Evolutionary conservation across 441 rosid genomes (phyloP).

Genomic region (Omphalea diandra): DNA sequence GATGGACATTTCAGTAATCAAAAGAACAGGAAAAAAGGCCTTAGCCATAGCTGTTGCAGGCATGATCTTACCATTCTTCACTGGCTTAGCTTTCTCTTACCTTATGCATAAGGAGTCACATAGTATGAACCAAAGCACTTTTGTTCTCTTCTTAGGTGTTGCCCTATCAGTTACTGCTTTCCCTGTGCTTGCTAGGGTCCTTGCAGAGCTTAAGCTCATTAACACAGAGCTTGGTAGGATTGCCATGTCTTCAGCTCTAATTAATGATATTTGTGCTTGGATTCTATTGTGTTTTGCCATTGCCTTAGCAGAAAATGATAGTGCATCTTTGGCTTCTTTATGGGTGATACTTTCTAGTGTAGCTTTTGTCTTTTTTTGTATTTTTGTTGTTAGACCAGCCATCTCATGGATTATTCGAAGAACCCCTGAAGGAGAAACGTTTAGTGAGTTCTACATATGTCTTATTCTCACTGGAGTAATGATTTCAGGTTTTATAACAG

Average conservation of each 20-base stretch:
- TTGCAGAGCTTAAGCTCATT: conserved; percentile 88
- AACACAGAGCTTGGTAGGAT: conserved; percentile 81
- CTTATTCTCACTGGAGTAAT: conserved; percentile 94
- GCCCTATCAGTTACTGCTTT: conserved; percentile 93
- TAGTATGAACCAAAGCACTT: conserved; percentile 45
- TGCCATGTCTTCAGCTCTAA: conserved; percentile 89
- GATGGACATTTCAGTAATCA: conserved; percentile 80
- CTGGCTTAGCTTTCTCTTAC: conserved; percentile 58
- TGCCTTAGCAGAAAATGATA: conserved; percentile 69
- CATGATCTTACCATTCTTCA: conserved; percentile 76
- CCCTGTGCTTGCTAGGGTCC: conserved; percentile 86
- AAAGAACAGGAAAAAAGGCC: conserved; percentile 59
- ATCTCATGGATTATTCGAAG: conserved; percentile 66
- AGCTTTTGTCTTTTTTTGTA: conserved; percentile 49
- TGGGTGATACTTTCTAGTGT: conserved; percentile 69
- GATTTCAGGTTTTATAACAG: conserved; percentile 93
- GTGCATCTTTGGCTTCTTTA: conserved; percentile 53
- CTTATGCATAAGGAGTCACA: conserved; percentile 25
- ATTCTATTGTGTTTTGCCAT: conserved; percentile 78
- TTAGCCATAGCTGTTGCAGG: conserved; percentile 65
- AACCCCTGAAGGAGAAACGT: conserved; percentile 89
- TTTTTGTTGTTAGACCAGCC: conserved; percentile 63
- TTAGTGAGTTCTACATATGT: conserved; percentile 73
- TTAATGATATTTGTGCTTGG: conserved; percentile 94
- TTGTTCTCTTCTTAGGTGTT: conserved; percentile 79